Evolutionary conservation across 495 filamentous ascomycete species (phyloP).

Genomic region (Schizothecium vesticola): DNA sequence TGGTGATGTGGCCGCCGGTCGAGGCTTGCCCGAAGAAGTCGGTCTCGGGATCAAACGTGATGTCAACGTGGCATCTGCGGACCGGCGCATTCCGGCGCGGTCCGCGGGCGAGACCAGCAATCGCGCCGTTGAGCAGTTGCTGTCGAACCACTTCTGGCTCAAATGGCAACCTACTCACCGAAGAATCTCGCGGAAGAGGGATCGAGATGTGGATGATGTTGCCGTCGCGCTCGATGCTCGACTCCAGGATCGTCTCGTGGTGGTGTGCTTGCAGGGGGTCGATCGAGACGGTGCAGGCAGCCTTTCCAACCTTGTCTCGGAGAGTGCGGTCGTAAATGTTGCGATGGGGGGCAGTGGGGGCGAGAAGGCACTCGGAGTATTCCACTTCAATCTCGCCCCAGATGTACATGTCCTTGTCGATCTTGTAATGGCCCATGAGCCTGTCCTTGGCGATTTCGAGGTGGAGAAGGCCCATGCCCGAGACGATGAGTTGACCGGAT

Average conservation of each 20-base stretch:
- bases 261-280: conserved; percentile 52
- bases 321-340: conserved; percentile 70
- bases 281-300: conserved; percentile 64
- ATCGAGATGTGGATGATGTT: conserved; percentile 59
- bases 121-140: conserved; percentile 67
- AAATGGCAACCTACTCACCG: conserved; percentile 44
- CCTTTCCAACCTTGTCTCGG: conserved; percentile 72
- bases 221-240: conserved; percentile 40
- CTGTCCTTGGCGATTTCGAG: conserved; percentile 90
- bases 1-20: conserved; percentile 68
- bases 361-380: conserved; percentile 74
- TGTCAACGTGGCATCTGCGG: conserved; percentile 59
- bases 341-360: conserved; percentile 47
- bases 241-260: conserved; percentile 25
- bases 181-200: conserved; percentile 27
- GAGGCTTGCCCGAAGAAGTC: conserved; percentile 59
- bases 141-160: conserved; percentile 55
- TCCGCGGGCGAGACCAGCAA: conserved; percentile 82
- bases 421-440: conserved; percentile 82
- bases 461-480: conserved; percentile 97
- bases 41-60: conserved; percentile 59
- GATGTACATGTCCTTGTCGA: conserved; percentile 56
- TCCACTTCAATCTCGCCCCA: conserved; percentile 96
- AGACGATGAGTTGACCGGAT: conserved; percentile 85
- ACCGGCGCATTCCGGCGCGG: conserved; percentile 72